Conservation (phyloP, 305 asterid species). For the Fraxinus latifolia region DNA sequence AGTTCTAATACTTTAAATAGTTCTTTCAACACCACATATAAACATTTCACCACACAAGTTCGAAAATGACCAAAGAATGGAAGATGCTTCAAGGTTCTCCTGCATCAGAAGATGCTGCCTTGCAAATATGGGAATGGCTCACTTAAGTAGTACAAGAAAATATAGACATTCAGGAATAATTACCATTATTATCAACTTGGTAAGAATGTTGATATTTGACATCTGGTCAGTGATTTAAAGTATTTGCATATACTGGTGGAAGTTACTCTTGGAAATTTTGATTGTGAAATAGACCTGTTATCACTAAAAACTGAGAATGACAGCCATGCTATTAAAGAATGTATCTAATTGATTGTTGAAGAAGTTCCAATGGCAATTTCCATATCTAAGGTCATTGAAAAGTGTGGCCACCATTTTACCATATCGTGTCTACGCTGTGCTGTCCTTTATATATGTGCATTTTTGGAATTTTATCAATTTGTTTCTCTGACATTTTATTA, state of each 20-base stretch:
- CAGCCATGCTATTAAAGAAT: background rate
- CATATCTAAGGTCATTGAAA: background rate
- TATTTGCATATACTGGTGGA: background rate
- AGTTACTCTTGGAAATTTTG: background rate
- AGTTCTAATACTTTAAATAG: background rate
- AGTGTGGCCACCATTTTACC: background rate
- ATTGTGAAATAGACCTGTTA: background rate
- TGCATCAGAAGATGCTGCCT: background rate
- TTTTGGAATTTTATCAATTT: background rate
- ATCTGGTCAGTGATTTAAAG: background rate
- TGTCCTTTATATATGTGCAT: background rate
- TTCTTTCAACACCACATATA: background rate
- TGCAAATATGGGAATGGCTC: background rate
- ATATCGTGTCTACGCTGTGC: background rate
- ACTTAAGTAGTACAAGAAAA: background rate
- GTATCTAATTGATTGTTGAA: background rate
- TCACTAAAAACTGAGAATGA: background rate
- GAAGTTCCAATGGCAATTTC: background rate
- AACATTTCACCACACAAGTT: background rate
- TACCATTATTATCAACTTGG: background rate
- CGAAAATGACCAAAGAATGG: background rate
- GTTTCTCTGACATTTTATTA: background rate
- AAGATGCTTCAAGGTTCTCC: background rate
- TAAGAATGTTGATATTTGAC: background rate
- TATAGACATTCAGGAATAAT: background rate